These are phyloP conservation scores for Mucor indicus DNA, from an alignment of 371 early-diverging fungal species.

Conservation along the genomic window DNA sequence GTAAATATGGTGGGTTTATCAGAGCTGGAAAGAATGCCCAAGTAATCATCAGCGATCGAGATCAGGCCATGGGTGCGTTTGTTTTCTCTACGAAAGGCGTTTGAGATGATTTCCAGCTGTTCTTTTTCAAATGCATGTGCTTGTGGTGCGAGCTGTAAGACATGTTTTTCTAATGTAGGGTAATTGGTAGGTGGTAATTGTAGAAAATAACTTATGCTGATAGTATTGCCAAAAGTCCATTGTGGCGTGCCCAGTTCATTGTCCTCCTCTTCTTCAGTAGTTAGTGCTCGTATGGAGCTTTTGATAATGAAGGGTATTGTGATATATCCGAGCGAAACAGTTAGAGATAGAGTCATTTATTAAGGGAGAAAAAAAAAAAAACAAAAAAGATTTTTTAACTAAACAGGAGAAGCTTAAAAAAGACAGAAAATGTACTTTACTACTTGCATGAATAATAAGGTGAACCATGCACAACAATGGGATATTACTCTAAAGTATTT, in stretches of 20 bases:
- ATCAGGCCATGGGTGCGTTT: conserved; percentile 13
- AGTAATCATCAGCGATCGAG: not conserved
- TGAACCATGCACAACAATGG: too few species aligned
- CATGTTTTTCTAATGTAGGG: conserved; percentile 45
- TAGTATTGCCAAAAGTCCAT: conserved; percentile 17
- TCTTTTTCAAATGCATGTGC: conserved; percentile 21
- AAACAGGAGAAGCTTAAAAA: too few species aligned
- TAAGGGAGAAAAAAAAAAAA: not conserved
- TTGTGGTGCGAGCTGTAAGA: conserved; percentile 14
- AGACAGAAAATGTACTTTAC: too few species aligned
- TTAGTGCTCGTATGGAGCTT: conserved; percentile 9
- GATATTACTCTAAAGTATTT: too few species aligned
- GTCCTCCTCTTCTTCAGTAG: conserved; percentile 9
- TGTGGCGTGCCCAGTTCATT: not conserved
- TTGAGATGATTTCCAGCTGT: conserved; percentile 11
- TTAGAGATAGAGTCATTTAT: conserved; percentile 5
- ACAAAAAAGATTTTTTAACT: not conserved
- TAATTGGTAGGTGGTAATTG: conserved; percentile 42
- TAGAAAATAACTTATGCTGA: conserved; percentile 32
- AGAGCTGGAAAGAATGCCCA: conserved; percentile 18
- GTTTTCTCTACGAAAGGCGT: conserved; percentile 4
- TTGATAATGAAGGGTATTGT: conserved; percentile 22
- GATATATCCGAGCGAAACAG: conserved; percentile 29
- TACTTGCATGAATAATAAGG: too few species aligned
- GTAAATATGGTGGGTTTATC: conserved; percentile 6